phyloP scores from a whole-genome alignment of 345 rosid genomes.

The Citrus hindsii region DNA sequence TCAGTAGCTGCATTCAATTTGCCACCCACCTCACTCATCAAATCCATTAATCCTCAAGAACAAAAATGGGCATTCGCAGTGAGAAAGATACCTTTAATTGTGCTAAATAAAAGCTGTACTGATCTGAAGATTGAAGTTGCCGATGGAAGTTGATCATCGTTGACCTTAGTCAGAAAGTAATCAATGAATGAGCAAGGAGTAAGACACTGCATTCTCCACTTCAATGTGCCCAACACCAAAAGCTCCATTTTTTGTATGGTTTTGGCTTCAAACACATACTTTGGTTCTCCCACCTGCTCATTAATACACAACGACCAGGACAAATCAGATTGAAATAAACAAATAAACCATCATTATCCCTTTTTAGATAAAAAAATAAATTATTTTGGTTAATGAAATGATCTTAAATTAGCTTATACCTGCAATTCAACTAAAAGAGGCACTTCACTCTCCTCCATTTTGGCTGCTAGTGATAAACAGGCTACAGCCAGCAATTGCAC shows the following conservation, averaged over 20 bases:
- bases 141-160: constrained; percentile 34
- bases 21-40: constrained; percentile 26
- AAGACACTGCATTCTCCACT: constrained; percentile 57
- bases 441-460: constrained; percentile 61
- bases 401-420: constrained; percentile 29
- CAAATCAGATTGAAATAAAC: background rate
- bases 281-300: constrained; percentile 48
- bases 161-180: constrained; percentile 43
- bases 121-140: constrained; percentile 31
- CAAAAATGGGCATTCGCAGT: background rate
- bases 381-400: background rate
- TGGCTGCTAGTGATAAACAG: constrained; percentile 70
- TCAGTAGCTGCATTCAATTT: constrained; percentile 70
- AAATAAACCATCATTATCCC: background rate
- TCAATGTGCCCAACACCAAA: constrained; percentile 45
- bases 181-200: constrained; percentile 61
- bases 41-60: constrained; percentile 20
- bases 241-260: constrained; percentile 75
- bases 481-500: constrained; percentile 62
- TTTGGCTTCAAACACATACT: constrained; percentile 48
- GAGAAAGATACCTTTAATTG: constrained; percentile 45
- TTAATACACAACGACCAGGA: constrained; percentile 4
- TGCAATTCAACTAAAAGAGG: constrained; percentile 52
- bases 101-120: constrained; percentile 46
- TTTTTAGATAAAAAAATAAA: background rate